Percentiles rank a stretch among this genome's conserved stretches.
These are phyloP conservation scores for Psilocybe cyanescens DNA, from an alignment of 768 basidiomycete genomes.

Conservation along the genomic window DNA sequence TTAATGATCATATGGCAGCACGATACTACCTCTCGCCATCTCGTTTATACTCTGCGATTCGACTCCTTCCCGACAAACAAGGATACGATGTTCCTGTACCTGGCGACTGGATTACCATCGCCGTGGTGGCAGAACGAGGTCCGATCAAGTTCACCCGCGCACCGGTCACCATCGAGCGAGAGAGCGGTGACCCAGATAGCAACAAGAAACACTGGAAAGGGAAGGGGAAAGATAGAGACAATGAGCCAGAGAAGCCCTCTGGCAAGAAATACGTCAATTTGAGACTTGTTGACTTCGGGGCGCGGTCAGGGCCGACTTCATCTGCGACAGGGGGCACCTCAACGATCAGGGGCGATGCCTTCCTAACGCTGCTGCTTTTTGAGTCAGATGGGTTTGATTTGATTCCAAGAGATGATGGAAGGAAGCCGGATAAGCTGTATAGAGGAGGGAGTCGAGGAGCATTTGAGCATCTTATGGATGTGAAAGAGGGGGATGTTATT, in stretches of 20 bases:
- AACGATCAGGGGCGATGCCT: constrained; percentile 79
- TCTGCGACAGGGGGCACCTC: constrained; percentile 60
- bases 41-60: constrained; percentile 83
- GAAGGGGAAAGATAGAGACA: constrained; percentile 37
- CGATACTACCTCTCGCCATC: constrained; percentile 92
- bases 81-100: constrained; percentile 91
- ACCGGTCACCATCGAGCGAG: constrained; percentile 57
- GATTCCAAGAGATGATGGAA: constrained; percentile 53
- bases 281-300: constrained; percentile 83
- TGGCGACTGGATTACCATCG: constrained; percentile 96
- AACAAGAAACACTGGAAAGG: constrained; percentile 36
- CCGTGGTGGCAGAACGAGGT: constrained; percentile 91
- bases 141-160: constrained; percentile 74
- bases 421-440: constrained; percentile 65
- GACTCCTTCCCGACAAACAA: constrained; percentile 75
- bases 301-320: constrained; percentile 53
- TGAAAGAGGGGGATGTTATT: constrained; percentile 89
- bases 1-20: constrained; percentile 80
- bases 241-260: constrained; percentile 40
- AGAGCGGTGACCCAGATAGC: constrained; percentile 41
- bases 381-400: constrained; percentile 79
- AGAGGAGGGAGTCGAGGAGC: constrained; percentile 92
- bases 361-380: constrained; percentile 83
- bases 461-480: constrained; percentile 84
- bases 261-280: constrained; percentile 88